Evolutionary conservation across 805 yeast genomes (phyloP).

Genomic region (Torulaspora franciscae): DNA sequence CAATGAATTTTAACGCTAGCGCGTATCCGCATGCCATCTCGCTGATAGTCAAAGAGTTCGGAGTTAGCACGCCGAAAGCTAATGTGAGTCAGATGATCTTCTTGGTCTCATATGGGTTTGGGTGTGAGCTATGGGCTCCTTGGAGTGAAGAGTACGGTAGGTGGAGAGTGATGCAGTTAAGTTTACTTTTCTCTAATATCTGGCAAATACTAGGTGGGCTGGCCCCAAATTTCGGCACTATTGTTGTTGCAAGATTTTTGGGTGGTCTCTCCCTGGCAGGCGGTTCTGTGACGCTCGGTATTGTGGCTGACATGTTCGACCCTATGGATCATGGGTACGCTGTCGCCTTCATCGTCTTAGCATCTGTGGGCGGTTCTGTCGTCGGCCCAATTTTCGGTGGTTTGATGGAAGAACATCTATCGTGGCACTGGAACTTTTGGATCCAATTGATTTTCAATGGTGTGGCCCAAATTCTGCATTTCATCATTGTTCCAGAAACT

Average conservation of each 20-base stretch:
- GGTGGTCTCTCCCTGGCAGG: conserved; percentile 9
- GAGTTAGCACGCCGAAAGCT: conserved; percentile 5
- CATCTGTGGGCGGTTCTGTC: conserved; percentile 9
- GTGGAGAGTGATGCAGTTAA: conserved; percentile 8
- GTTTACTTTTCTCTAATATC: conserved; percentile 7
- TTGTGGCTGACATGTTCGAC: conserved; percentile 9
- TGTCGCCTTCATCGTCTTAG: conserved; percentile 6
- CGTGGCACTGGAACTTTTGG: conserved; percentile 13
- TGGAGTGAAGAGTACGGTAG: conserved; percentile 10
- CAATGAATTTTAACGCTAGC: conserved; percentile 10
- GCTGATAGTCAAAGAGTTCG: conserved; percentile 6
- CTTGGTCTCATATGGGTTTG: conserved; percentile 10
- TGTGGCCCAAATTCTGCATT: conserved; percentile 6
- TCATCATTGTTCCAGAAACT: conserved; percentile 8
- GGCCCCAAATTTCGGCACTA: conserved; percentile 10
- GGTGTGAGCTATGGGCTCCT: conserved; percentile 11
- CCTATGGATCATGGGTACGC: conserved; percentile 10
- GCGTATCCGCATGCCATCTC: conserved; percentile 8
- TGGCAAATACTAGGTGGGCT: conserved; percentile 9
- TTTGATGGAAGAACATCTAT: conserved; percentile 8
- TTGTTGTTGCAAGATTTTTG: conserved; percentile 8
- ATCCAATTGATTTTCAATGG: conserved; percentile 10
- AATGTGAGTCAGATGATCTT: conserved; percentile 10
- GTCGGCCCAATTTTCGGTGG: conserved; percentile 10
- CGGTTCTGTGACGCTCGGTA: conserved; percentile 11